Percentiles rank a stretch among this genome's conserved stretches.
phyloP scores from a whole-genome alignment of 441 rosid genomes.

The Isatis lusitanica region DNA sequence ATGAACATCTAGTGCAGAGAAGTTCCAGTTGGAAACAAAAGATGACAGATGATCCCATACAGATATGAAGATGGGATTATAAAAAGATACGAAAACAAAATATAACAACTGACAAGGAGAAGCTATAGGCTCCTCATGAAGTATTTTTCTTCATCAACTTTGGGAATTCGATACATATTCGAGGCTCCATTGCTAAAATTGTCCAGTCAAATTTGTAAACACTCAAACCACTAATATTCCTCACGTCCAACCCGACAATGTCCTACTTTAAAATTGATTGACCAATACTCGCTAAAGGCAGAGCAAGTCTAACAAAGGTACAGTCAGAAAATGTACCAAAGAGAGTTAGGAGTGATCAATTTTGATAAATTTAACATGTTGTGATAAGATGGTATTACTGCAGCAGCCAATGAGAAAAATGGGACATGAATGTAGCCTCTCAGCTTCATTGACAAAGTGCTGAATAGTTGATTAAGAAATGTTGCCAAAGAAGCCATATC shows the following conservation, averaged over 20 bases:
- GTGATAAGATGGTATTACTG: slow-evolving; percentile 59
- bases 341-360: not conserved
- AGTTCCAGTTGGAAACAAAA: not conserved
- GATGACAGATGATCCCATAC: not conserved
- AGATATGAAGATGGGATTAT: not conserved
- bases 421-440: slow-evolving; percentile 53
- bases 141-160: not conserved
- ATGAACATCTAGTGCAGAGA: not conserved
- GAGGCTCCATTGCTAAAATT: not conserved
- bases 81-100: not conserved
- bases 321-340: not conserved
- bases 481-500: slow-evolving; percentile 41
- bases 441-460: slow-evolving; percentile 52
- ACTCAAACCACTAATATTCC: slow-evolving; percentile 28
- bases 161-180: not conserved
- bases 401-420: slow-evolving; percentile 66
- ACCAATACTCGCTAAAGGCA: slow-evolving; percentile 29
- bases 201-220: not conserved
- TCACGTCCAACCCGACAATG: too few species aligned
- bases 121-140: not conserved
- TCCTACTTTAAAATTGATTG: too few species aligned
- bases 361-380: slow-evolving; percentile 49
- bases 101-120: not conserved
- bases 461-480: slow-evolving; percentile 49
- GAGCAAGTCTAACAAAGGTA: slow-evolving; percentile 37